These are phyloP conservation scores for Lecanoromycetidae sp. DNA, from an alignment of 2,329 filamentous ascomycete species.

Conservation along the genomic window DNA sequence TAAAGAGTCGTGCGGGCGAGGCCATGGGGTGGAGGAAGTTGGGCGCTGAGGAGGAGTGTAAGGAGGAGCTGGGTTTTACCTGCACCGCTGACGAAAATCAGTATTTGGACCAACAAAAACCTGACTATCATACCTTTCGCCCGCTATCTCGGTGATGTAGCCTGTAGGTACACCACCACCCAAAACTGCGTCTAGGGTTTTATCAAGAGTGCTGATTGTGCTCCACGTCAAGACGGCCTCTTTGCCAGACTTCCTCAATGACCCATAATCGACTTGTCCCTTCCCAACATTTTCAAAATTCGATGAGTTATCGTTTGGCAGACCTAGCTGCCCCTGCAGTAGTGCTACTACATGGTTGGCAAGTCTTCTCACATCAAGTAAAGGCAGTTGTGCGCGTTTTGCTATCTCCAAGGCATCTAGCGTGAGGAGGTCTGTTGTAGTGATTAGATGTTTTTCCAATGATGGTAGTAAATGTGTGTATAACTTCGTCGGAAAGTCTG, in stretches of 20 bases:
- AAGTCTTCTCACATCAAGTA: conserved; percentile 67
- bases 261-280: conserved; percentile 18
- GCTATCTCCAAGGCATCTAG: conserved; percentile 73
- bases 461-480: conserved; percentile 66
- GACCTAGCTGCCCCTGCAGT: conserved; percentile 51
- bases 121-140: conserved; percentile 75
- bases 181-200: conserved; percentile 55
- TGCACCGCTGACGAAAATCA: conserved; percentile 47
- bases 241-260: conserved; percentile 27
- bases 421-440: conserved; percentile 72
- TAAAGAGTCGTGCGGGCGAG: conserved; percentile 69
- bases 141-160: conserved; percentile 77
- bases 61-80: conserved; percentile 94
- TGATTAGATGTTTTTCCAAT: conserved; percentile 66
- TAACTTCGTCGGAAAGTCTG: conserved; percentile 59
- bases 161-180: conserved; percentile 70
- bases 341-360: conserved; percentile 53
- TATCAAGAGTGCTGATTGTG: conserved; percentile 70
- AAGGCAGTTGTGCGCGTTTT: conserved; percentile 69
- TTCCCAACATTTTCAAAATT: conserved; percentile 21
- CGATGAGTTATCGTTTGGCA: conserved; percentile 20
- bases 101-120: too few species aligned
- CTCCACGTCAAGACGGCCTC: conserved; percentile 37
- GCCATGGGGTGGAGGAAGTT: conserved; percentile 63
- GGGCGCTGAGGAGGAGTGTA: conserved; percentile 68